A percentile compares a stretch with the other conserved stretches of the same genome.
Evolutionary conservation across 345 rosid species (phyloP).

Genomic region (Moricandia arvensis): DNA sequence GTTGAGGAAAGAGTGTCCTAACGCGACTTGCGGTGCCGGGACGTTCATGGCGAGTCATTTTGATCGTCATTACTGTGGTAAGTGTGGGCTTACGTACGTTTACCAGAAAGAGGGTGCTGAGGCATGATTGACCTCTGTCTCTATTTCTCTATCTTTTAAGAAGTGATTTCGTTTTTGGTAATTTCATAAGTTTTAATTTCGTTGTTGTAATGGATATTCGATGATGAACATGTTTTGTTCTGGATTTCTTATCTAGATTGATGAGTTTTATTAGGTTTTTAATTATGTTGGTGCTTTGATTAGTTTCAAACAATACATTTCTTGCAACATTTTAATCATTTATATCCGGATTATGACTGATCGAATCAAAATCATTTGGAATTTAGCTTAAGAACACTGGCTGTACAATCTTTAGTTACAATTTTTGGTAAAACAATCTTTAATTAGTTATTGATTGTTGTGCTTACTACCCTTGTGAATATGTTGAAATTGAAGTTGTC

Average conservation of each 20-base stretch:
- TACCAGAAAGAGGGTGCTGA: conserved; percentile 35
- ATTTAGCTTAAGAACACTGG: not conserved
- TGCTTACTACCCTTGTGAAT: not conserved
- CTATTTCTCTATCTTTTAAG: not conserved
- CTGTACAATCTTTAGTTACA: not conserved
- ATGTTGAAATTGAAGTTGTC: not conserved
- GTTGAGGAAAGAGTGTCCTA: conserved; percentile 42
- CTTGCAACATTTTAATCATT: not conserved
- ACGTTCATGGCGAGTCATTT: conserved; percentile 41
- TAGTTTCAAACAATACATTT: not conserved
- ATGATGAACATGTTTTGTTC: conserved; percentile 23
- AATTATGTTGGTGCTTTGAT: not conserved
- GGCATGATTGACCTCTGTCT: conserved; percentile 6
- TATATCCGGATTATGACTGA: no score
- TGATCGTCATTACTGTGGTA: conserved; percentile 43
- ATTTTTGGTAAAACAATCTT: no score
- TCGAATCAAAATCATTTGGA: not conserved
- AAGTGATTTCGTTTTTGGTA: conserved; percentile 16
- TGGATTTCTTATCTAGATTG: conserved; percentile 12
- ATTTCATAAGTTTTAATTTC: not conserved
- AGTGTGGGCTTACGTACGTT: conserved; percentile 40
- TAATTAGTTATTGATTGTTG: not conserved
- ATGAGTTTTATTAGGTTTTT: not conserved
- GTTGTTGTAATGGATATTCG: conserved; percentile 8
- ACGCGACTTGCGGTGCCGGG: conserved; percentile 39